Evolutionary conservation across 495 filamentous ascomycete genomes (phyloP), one percentile per base, ranked within the genome.

Genomic region (Glarea lozoyensis): DNA sequence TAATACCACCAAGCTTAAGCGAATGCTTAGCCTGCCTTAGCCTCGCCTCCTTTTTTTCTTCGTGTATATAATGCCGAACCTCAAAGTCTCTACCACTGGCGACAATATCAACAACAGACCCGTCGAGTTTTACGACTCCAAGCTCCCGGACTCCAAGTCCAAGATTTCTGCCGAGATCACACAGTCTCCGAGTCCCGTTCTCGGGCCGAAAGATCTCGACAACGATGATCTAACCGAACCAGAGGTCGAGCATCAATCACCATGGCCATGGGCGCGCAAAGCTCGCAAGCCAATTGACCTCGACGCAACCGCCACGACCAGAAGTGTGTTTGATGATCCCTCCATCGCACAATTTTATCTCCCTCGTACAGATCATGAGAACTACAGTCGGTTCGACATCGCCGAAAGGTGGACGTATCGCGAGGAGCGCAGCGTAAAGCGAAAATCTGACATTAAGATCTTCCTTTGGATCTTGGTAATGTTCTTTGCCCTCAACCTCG

Each of bases 401-500:
- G 62, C 74, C 0, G 82, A 79, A 36, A 67, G 80, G 34, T 89
- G 85, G 84, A 72, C 71, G 0, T 71, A 74, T 50, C 55, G 67
- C 10, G 84, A 88, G 55, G 85, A 89, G 56, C 78, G 75, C 49
- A 64, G 60, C 1, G 53, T 88, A 5, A 68, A 87, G 3, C 63
- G 70, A 37, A 88, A 81, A 67, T 70, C 81, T 56, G 51, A 49
- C 31, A 17, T 19, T 7, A 33, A 36, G 9, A 45, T 52, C 33
- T 43, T 52, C 56, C 18, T 88, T 78, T 64, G 37, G 37, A 23
- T 23, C n/a, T 86, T 82, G 50, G 53, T 87, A 19, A 89, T 85
- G 60, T 90, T 92, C 60, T 88, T 90, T 41, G 83, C 82, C 0
- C 71, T 93, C 20, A 84, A 93, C 48, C 65, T 90, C 1, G 86